Base-by-base conservation (phyloP, 2,329 filamentous ascomycete species). In the Aspergillus intermedius region DNA sequence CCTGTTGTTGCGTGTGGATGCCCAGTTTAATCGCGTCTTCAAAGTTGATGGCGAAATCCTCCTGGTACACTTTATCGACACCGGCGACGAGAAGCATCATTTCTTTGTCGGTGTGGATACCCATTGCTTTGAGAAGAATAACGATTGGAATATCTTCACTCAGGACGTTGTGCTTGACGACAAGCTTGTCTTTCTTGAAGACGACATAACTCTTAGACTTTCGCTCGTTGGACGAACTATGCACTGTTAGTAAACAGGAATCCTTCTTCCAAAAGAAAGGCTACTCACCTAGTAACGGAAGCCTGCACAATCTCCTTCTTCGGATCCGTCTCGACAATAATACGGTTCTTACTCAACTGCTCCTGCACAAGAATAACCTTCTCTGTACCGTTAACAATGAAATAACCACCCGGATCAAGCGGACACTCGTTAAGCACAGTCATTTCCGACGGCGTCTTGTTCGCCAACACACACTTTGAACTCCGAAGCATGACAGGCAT, bases 341-440 rank as follows among this genome's bases (percentile, higher is more conserved):
- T 88, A 74, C 93, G 84, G 71, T 98, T 98, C 79, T 98, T 98
- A 79, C 93, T 98, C 65, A 98, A 76, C 72, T 98, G 93, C 66
- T 98, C 94, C 69, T 98, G 93, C 12, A 98, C 94, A 40, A 98
- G 75, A 63, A 98, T 98, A 59, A 98, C 93, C 75, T 98, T 98
- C 69, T 98, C 93, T 17, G 94, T 96, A 42, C 93, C 93, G 60
- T 91, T 89, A 57, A 97, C 90, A 62, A 98, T 93, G 63, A 98
- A 98, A 69, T 98, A 98, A 46, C 93, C 93, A 54, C 93, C 93
- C 1, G 94, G 93, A 64, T 98, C 93, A 37, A 98, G 77, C 12
- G 93, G 89, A 62, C 93, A 98, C 72, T 98, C 93, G 62, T 95
- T 93, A 77, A 97, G 85, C 44, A 84, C 74, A 52, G 89, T 88